Evolutionary conservation across 148 eudicot genomes (phyloP).

Genomic region (Silene latifolia): DNA sequence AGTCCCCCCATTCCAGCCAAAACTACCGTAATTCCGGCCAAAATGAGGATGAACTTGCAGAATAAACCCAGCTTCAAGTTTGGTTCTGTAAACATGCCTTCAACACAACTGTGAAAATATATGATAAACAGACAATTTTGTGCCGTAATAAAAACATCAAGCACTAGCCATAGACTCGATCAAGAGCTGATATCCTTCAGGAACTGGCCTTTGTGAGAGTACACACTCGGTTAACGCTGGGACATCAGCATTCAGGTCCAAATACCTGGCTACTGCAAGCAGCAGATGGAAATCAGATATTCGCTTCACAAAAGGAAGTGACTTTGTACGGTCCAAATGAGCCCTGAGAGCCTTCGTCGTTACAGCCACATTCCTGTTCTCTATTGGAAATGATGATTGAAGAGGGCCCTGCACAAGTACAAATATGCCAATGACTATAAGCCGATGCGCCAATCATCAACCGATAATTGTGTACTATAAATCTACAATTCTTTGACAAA

Average conservation of each 20-base stretch:
- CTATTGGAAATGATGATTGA: slow-evolving; percentile 68
- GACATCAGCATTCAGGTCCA: slow-evolving; percentile 73
- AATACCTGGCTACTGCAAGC: slow-evolving; percentile 53
- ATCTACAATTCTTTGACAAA: not conserved
- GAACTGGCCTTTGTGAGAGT: slow-evolving; percentile 48
- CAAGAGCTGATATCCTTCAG: slow-evolving; percentile 91
- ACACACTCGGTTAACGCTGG: slow-evolving; percentile 79
- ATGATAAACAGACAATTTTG: not conserved
- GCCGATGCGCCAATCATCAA: not conserved
- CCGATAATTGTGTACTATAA: not conserved
- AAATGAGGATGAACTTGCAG: not conserved
- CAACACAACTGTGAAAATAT: not conserved
- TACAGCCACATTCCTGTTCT: slow-evolving; percentile 67
- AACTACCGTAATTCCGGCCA: not conserved
- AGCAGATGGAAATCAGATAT: slow-evolving; percentile 93
- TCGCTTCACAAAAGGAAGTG: slow-evolving; percentile 71
- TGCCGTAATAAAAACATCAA: slow-evolving; percentile 22
- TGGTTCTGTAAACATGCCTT: not conserved
- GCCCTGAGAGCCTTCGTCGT: slow-evolving; percentile 58
- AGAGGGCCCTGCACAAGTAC: slow-evolving; percentile 73
- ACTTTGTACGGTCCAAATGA: slow-evolving; percentile 70
- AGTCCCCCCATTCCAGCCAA: not conserved
- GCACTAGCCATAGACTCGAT: slow-evolving; percentile 87
- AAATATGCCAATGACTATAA: slow-evolving; percentile 6
- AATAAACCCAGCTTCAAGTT: not conserved